Base-by-base conservation (phyloP, 192 early-diverging fungal genomes). In the Chytriomyces sp. region DNA sequence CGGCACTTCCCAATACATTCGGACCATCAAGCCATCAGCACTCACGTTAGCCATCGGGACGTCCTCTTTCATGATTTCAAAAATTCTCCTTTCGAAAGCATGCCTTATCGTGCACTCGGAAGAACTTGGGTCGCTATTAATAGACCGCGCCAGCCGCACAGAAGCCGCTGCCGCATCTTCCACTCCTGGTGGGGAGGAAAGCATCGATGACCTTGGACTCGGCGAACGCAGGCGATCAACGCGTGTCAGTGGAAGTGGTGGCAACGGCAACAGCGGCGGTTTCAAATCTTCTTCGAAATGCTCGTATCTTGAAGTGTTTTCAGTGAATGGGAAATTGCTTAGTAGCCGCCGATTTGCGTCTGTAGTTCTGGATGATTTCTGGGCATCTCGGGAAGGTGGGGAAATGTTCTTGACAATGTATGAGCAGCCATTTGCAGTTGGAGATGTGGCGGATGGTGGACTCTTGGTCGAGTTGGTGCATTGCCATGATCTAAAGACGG, bases 1-100 rank as follows among this genome's bases (percentile, higher is more conserved):
- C 0, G 69, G 82, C 44, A 80, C 79, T 7, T 44, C 75, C 5
- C 63, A 76, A 57, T 86, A 86, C 63, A 28, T 86, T 7, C 77
- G 80, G 9, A 83, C 80, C 1, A 48, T 86, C 6, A 47, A 66
- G 23, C 84, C 84, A 9, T 18, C 70, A 44, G 61, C 71, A 59
- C 74, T 23, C 49, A 50, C 28, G n/a, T 50, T 23, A 59, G 43
- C 16, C 44, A 35, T n/a, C 72, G 77, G 43, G 45, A 43, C 20
- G 18, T 80, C 13, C 47, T 63, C 18, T 59, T 82, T 50, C 79
- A 75, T 13, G 26, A 63, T 44, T 70, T 77, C 7, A 53, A 82
- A 50, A 65, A 81, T 50, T 50, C 72, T 69, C 45, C 63, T 47
- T 5, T 44, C 28, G 77, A 72, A 24, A 28, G 13, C 44, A 59